phyloP scores from a whole-genome alignment of 192 early-diverging fungal genomes.

The Coemansia javaensis region DNA sequence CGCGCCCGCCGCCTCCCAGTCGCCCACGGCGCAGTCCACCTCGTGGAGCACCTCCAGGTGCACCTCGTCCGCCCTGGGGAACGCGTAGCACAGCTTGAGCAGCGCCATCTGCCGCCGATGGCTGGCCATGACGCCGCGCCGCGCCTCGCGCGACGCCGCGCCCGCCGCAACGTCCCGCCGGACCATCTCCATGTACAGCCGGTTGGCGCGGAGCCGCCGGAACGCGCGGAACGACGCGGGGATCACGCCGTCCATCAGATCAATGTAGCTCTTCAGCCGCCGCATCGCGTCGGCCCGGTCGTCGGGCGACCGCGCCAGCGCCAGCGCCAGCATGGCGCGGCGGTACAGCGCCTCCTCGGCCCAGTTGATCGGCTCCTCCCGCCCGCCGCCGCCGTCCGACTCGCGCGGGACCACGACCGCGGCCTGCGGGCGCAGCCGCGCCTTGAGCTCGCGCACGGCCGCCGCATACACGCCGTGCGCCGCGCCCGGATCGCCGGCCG shows the following conservation, averaged over 20 bases:
- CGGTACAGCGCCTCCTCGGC: constrained; percentile 68
- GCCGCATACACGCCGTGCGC: constrained; percentile 55
- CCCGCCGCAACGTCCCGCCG: constrained; percentile 27
- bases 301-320: constrained; percentile 24
- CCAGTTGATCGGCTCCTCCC: constrained; percentile 61
- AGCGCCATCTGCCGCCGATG: constrained; percentile 61
- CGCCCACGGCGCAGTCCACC: constrained; percentile 59
- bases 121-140: constrained; percentile 45
- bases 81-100: constrained; percentile 51
- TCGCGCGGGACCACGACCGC: constrained; percentile 41
- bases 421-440: constrained; percentile 19
- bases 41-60: constrained; percentile 57
- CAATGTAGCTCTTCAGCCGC: constrained; percentile 40
- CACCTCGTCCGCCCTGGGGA: constrained; percentile 60
- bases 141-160: constrained; percentile 4
- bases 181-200: constrained; percentile 49
- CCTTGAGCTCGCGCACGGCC: constrained; percentile 30
- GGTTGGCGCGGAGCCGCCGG: constrained; percentile 53
- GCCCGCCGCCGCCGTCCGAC: constrained; percentile 15
- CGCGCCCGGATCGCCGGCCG: constrained; percentile 26
- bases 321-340: constrained; percentile 47
- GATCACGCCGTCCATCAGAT: constrained; percentile 39
- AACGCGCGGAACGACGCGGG: constrained; percentile 47
- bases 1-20: constrained; percentile 55
- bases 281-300: constrained; percentile 4